Conservation (phyloP, 31 red algal genomes). For the Asparagopsis taxiformis region DNA sequence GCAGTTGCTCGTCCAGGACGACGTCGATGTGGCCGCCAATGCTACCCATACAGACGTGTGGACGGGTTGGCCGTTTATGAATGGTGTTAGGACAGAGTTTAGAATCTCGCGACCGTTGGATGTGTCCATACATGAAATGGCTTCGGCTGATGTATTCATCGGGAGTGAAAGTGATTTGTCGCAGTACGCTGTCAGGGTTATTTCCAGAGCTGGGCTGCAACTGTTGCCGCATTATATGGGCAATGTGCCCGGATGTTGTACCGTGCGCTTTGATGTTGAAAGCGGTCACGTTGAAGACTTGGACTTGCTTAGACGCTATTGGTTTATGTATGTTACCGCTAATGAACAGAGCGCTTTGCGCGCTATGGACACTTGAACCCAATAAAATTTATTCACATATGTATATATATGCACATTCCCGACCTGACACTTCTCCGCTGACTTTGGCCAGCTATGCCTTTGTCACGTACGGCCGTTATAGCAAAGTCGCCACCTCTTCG, state of each 20-base stretch:
- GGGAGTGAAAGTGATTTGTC: conserved; percentile 35
- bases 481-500: too few species aligned
- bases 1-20: too few species aligned
- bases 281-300: background rate
- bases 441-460: too few species aligned
- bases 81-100: conserved; percentile 20
- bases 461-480: too few species aligned
- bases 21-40: conserved; percentile 1
- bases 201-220: conserved; percentile 21
- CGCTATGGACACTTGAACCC: background rate
- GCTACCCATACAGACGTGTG: background rate
- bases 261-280: conserved; percentile 6
- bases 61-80: background rate
- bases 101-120: conserved; percentile 8
- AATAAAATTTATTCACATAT: background rate
- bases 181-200: conserved; percentile 22
- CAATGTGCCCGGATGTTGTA: conserved; percentile 6
- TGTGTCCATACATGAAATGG: conserved; percentile 26
- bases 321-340: background rate
- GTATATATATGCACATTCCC: background rate
- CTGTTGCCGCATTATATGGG: conserved; percentile 34
- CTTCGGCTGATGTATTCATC: conserved; percentile 37
- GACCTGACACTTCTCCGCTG: too few species aligned
- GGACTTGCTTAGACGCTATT: background rate
- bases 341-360: background rate